These are phyloP conservation scores for Candida mesenterica DNA, from an alignment of 1,139 yeast species.

Conservation along the genomic window DNA sequence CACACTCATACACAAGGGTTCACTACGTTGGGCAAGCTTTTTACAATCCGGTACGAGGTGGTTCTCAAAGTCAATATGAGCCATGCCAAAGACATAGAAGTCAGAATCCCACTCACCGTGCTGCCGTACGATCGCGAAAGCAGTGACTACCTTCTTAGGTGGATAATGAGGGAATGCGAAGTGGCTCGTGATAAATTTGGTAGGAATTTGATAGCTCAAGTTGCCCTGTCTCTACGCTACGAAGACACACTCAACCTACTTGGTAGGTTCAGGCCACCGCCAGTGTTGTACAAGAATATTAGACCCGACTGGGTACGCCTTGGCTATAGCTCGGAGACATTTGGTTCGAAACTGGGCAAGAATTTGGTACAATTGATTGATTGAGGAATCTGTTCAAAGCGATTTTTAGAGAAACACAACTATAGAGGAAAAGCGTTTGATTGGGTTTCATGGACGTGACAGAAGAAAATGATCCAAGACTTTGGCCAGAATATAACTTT, in stretches of 20 bases:
- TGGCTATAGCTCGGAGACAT: constrained; percentile 36
- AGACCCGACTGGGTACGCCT: constrained; percentile 37
- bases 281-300: constrained; percentile 30
- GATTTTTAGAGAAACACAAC: too few species aligned
- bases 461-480: too few species aligned
- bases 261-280: constrained; percentile 26
- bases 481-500: too few species aligned
- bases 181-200: constrained; percentile 40
- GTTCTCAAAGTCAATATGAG: constrained; percentile 47
- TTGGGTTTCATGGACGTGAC: too few species aligned
- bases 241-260: constrained; percentile 23
- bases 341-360: constrained; percentile 23
- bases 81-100: constrained; percentile 49
- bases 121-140: constrained; percentile 51
- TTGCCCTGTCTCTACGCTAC: constrained; percentile 22
- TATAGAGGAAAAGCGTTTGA: too few species aligned
- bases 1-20: constrained; percentile 46
- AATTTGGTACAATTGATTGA: constrained; percentile 31
- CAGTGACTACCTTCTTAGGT: constrained; percentile 44
- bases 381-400: too few species aligned
- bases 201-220: constrained; percentile 24
- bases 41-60: constrained; percentile 52
- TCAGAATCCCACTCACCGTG: constrained; percentile 52
- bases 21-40: constrained; percentile 51
- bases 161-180: constrained; percentile 56